Evolutionary conservation across 331 rosid species (phyloP).

Genomic region (Quercus lobata): DNA sequence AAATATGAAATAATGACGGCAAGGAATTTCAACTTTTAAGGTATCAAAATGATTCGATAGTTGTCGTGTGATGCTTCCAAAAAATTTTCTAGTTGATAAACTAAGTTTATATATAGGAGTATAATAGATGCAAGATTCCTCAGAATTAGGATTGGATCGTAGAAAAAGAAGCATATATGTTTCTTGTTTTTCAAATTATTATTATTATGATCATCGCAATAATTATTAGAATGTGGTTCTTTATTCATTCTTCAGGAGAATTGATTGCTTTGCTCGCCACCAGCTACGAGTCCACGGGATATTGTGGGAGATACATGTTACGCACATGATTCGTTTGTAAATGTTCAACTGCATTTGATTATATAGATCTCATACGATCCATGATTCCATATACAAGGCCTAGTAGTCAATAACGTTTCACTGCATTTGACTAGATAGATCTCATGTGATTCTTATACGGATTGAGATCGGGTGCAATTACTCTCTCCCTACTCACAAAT

Average conservation of each 20-base stretch:
- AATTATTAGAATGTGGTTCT: background rate
- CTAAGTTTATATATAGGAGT: background rate
- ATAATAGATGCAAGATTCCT: background rate
- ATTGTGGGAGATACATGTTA: slow-evolving; percentile 11
- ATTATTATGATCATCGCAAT: background rate
- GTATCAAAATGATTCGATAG: background rate
- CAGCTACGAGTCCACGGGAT: slow-evolving; percentile 23
- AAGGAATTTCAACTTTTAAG: background rate
- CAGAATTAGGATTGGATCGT: background rate
- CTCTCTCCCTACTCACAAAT: too few relatives aligned
- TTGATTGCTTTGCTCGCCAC: background rate
- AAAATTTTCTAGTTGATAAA: background rate
- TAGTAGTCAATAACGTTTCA: background rate
- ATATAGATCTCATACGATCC: background rate
- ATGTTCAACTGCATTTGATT: slow-evolving; percentile 11
- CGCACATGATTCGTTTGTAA: slow-evolving; percentile 29
- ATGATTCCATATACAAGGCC: background rate
- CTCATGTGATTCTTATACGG: background rate
- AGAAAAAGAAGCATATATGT: background rate
- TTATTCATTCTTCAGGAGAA: background rate
- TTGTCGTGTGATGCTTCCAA: background rate
- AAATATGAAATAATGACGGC: background rate
- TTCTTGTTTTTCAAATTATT: background rate
- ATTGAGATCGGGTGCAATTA: too few relatives aligned
- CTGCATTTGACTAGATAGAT: background rate